phyloP scores from a whole-genome alignment of 83 land plant species.

The Picea abies region DNA sequence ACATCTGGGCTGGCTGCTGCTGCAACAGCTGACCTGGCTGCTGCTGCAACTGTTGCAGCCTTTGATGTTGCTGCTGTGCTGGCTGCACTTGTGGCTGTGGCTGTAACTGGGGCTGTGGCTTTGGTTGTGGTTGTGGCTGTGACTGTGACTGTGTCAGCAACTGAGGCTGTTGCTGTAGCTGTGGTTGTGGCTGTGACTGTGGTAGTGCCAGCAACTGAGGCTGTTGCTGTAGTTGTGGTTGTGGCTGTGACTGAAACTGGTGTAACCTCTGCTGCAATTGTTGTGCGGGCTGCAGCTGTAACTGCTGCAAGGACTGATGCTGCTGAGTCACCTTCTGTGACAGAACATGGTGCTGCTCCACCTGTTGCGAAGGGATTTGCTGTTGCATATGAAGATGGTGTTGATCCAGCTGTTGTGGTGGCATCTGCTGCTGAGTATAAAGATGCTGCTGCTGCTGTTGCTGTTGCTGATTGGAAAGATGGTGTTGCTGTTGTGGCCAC shows the following conservation, averaged over 20 bases:
- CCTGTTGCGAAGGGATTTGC: conserved; percentile 36
- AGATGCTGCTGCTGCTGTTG: conserved; percentile 40
- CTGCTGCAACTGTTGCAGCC: background rate
- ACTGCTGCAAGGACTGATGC: conserved; percentile 30
- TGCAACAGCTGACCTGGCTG: conserved; percentile 25
- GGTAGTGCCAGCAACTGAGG: conserved; percentile 36
- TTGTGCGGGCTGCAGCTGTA: conserved; percentile 28
- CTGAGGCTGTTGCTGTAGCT: conserved; percentile 21
- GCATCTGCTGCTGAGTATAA: conserved; percentile 21
- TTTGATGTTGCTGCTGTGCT: conserved; percentile 32
- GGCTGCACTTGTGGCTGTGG: conserved; percentile 13
- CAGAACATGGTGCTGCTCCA: conserved; percentile 19
- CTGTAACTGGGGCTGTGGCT: conserved; percentile 27
- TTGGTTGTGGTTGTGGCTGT: conserved; percentile 19
- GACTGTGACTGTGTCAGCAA: conserved; percentile 40
- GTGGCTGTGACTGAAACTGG: conserved; percentile 24
- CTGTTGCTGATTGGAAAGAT: conserved; percentile 29
- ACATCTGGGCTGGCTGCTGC: conserved; percentile 41
- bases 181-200: conserved; percentile 32
- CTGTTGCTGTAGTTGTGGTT: conserved; percentile 24
- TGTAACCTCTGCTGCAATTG: conserved; percentile 21
- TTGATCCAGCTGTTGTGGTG: conserved; percentile 27
- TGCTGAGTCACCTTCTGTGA: conserved; percentile 17
- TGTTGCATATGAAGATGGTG: conserved; percentile 20
- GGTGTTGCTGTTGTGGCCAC: conserved; percentile 47